Percentiles rank a stretch among this genome's conserved stretches.
phyloP scores from a whole-genome alignment of 2,329 filamentous ascomycete species.

The Botryosphaeria dothidea region DNA sequence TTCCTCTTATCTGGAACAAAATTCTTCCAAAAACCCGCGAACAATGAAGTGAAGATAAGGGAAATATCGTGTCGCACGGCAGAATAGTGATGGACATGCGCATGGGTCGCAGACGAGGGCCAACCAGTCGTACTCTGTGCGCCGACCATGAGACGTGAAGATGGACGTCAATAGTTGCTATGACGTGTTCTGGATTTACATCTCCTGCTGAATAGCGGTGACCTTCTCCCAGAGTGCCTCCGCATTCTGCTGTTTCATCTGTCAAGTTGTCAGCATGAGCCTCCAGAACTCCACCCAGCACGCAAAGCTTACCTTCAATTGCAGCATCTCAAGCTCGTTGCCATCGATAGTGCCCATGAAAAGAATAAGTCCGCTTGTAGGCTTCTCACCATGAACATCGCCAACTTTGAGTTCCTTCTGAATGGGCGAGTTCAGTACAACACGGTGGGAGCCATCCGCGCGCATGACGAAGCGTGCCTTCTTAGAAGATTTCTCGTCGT shows the following conservation, averaged over 20 bases:
- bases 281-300: too few relatives aligned
- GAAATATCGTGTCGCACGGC: neutral
- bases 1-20: neutral
- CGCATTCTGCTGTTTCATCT: constrained; percentile 46
- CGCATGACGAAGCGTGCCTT: constrained; percentile 80
- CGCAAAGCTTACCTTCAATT: constrained; percentile 55
- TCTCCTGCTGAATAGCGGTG: constrained; percentile 39
- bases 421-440: constrained; percentile 83
- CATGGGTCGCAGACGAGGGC: neutral
- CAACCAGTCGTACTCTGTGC: neutral
- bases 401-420: constrained; percentile 78
- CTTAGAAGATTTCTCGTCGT: constrained; percentile 38
- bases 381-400: constrained; percentile 61
- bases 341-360: constrained; percentile 61
- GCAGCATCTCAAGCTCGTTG: constrained; percentile 52
- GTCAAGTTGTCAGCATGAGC: constrained; percentile 24
- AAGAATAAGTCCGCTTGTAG: constrained; percentile 69
- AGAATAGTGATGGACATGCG: neutral
- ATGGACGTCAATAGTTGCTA: neutral
- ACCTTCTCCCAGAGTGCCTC: constrained; percentile 50
- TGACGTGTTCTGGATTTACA: constrained; percentile 27
- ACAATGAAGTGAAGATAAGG: neutral
- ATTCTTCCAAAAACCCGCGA: neutral
- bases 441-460: constrained; percentile 82
- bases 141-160: neutral